Base-by-base conservation (phyloP, 2,329 filamentous ascomycete species). In the Cladosporium austrohemisphaericum region DNA sequence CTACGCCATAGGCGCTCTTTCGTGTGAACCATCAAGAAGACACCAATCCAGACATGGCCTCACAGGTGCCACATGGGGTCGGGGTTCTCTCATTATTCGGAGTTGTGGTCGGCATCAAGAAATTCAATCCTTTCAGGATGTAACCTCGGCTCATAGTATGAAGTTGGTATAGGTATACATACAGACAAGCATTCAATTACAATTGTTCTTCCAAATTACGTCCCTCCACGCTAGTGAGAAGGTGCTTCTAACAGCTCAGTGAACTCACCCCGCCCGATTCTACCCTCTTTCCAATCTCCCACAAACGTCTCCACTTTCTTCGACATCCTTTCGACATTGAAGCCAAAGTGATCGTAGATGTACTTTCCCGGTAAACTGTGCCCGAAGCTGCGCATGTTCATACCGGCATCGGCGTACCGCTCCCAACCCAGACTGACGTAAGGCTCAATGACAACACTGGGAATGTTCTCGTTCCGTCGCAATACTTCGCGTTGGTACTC, bases 401-500 rank as follows among this genome's bases (percentile, higher is more conserved):
- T 71, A 1, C 74, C 77, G 1, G 78, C 79, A 60, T 81, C 75
- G 0, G 78, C 79, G 57, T 81, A 83, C 16, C 79, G 63, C 65
- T 82, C 80, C 79, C 79, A 83, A 0, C 78, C 77, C 51, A 77
- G 76, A 1, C 73, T 69, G 1, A 75, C 71, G 58, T 80, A 83
- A 1, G 79, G 76, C 63, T 85, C 81, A 35, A 84, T 77, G 4
- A 82, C 76, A 13, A 85, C 76, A 3, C 58, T 45, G 6, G 60
- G 61, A 11, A 56, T 54, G 35, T 69, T 69, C 1, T 52, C 56
- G 55, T 70, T 66, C 22, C 69, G 66, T 37, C 64, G 65, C 37
- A 82, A 65, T 1, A 75, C 71, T 1, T 71, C 56, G 1, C 73
- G 68, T 58, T 68, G 73, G 58, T 78, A 78, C 32, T 71, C 65